Evolutionary conservation across 768 basidiomycete species (phyloP), one percentile per base, ranked within the genome.

Genomic region (Albatrellus ellisii): DNA sequence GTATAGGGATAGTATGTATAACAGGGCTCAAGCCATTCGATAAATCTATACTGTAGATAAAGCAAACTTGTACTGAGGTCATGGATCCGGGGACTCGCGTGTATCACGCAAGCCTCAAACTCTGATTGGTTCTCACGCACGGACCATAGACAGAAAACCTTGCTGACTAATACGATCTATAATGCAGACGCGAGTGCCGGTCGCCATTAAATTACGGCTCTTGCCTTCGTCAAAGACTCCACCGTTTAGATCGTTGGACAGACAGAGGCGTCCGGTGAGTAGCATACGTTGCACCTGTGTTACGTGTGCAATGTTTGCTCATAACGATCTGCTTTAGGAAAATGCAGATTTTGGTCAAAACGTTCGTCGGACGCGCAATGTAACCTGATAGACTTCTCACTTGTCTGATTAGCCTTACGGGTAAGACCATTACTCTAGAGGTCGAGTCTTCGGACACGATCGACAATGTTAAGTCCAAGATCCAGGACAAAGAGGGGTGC

Each of bases 261-360:
- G 87, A 84, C 79, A 64, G 62, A 70, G 65, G 81, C 79, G 67
- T 78, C 73, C 70, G 66, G 53, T 55, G 50, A 45, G 47, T 54
- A 33, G n/a, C n/a, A n/a, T n/a, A n/a, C n/a, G n/a, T n/a, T n/a
- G n/a, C 39, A 22, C 26, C 22, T 17, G 7, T n/a, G 18, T 3
- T 25, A 15, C 4, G 18, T 9, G 24, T 44, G 25, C 31, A 6
- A 36, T 9, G 17, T 26, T n/a, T 35, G 11, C 22, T 12, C 47
- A 49, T n/a, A 52, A 24, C 26, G 24, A 17, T 6, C 14, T 28
- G 4, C 27, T 38, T 22, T 32, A 41, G 40, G 54, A 70, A 65
- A 56, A 94, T 95, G 91, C 91, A 95, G 69, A 97, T 95, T 62
- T 97, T 98, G 67, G 92, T 98, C 45, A 97, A 90, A 69, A 90